A percentile compares a stretch with the other conserved stretches of the same genome.
Conservation (phyloP, 1,139 yeast species). For the Candida sp. region DNA sequence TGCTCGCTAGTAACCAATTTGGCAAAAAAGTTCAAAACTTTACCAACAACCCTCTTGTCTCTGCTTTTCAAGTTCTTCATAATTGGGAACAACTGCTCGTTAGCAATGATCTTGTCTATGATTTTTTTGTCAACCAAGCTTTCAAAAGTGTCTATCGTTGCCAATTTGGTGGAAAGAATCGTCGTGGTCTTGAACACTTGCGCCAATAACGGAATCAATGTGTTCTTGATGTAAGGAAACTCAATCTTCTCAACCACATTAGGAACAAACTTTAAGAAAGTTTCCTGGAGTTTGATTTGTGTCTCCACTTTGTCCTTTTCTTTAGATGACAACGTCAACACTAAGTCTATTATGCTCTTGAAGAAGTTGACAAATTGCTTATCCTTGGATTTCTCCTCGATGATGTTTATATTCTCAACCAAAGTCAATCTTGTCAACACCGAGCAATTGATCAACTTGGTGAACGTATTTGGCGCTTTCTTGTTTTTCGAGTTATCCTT, state of each 20-base stretch:
- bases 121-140: conserved; percentile 59
- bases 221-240: conserved; percentile 75
- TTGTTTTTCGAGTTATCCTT: conserved; percentile 33
- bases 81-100: conserved; percentile 80
- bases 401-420: conserved; percentile 56
- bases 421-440: conserved; percentile 44
- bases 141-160: conserved; percentile 69
- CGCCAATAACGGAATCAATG: conserved; percentile 73
- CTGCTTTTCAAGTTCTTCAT: conserved; percentile 77
- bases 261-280: conserved; percentile 51
- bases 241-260: conserved; percentile 56
- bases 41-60: conserved; percentile 67
- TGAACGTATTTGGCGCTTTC: conserved; percentile 40
- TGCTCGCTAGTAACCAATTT: conserved; percentile 44
- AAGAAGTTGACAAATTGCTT: conserved; percentile 41
- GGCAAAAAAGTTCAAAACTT: conserved; percentile 57
- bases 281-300: conserved; percentile 58
- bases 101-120: conserved; percentile 73
- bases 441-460: conserved; percentile 43
- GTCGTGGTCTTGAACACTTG: conserved; percentile 84
- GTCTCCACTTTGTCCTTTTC: conserved; percentile 30
- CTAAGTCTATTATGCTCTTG: conserved; percentile 31
- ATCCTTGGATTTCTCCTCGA: conserved; percentile 57
- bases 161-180: conserved; percentile 74
- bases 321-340: conserved; percentile 31